phyloP scores from a whole-genome alignment of 352 stramenopile genomes.

The Phytophthora sp. region DNA sequence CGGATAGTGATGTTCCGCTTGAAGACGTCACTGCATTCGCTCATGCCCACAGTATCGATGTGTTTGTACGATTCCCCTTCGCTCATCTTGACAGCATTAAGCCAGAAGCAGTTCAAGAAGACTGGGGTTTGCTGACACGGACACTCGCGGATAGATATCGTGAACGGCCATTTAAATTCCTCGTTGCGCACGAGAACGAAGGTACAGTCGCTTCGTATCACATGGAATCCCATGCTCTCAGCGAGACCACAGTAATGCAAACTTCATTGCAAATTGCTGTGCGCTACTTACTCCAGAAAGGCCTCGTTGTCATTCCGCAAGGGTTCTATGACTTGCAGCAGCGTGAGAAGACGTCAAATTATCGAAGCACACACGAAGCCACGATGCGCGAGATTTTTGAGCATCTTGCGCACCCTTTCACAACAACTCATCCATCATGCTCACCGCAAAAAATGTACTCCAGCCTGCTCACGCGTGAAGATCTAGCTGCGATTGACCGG shows the following conservation, averaged over 20 bases:
- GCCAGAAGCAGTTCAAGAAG: conserved; percentile 11
- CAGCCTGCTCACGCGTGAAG: conserved; percentile 48
- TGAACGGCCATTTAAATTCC: conserved; percentile 41
- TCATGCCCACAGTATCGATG: conserved; percentile 46
- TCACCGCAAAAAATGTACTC: conserved; percentile 57
- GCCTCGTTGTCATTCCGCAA: conserved; percentile 52
- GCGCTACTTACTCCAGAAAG: conserved; percentile 60
- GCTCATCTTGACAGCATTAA: conserved; percentile 23
- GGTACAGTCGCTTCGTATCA: conserved; percentile 33
- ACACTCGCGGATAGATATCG: conserved; percentile 41
- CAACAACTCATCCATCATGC: conserved; percentile 32
- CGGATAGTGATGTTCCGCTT: conserved; percentile 13
- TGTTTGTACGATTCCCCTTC: conserved; percentile 48
- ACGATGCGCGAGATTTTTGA: conserved; percentile 51
- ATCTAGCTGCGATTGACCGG: conserved; percentile 44
- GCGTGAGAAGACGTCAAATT: conserved; percentile 10
- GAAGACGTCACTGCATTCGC: conserved; percentile 42
- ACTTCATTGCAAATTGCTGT: conserved; percentile 43
- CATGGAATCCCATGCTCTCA: conserved; percentile 31
- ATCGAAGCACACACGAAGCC: conserved; percentile 22
- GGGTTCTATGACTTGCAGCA: conserved; percentile 16
- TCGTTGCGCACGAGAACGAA: conserved; percentile 54
- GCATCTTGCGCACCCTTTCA: conserved; percentile 51
- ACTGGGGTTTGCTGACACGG: conserved; percentile 38
- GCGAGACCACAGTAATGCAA: conserved; percentile 39